Conservation (phyloP, 441 rosid genomes). For the Mallotus repandus region DNA sequence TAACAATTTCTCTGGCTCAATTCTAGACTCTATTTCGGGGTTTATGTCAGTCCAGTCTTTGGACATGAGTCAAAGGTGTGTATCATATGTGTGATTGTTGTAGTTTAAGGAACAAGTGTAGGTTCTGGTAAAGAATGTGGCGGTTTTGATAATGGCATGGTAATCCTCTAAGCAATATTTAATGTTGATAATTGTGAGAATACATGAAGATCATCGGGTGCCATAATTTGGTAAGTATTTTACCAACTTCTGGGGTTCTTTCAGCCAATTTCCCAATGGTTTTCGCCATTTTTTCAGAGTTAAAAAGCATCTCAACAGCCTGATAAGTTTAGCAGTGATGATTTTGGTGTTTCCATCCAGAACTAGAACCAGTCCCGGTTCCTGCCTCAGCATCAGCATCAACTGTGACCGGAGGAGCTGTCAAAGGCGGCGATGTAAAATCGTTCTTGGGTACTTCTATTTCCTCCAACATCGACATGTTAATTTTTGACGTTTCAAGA, state of each 20-base stretch:
- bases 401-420: conserved; percentile 22
- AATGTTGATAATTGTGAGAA: conserved; percentile 91
- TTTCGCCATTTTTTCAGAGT: conserved; percentile 90
- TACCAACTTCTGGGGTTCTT: conserved; percentile 71
- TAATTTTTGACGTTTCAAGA: background rate
- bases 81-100: too few species aligned
- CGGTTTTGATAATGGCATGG: conserved; percentile 80
- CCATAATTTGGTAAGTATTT: conserved; percentile 89
- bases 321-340: conserved; percentile 84
- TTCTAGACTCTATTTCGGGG: too few species aligned
- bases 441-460: background rate
- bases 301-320: conserved; percentile 77
- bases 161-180: conserved; percentile 71
- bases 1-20: too few species aligned
- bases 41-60: too few species aligned
- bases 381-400: conserved; percentile 30
- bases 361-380: conserved; percentile 1
- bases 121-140: too few species aligned
- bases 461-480: background rate
- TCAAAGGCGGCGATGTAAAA: background rate
- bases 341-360: conserved; percentile 77
- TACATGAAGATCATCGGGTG: conserved; percentile 89
- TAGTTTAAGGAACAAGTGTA: too few species aligned
- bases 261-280: conserved; percentile 80
- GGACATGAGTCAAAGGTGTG: too few species aligned